Base-by-base conservation (phyloP, 805 yeast species). In the Barnettozyma botsteinii region DNA sequence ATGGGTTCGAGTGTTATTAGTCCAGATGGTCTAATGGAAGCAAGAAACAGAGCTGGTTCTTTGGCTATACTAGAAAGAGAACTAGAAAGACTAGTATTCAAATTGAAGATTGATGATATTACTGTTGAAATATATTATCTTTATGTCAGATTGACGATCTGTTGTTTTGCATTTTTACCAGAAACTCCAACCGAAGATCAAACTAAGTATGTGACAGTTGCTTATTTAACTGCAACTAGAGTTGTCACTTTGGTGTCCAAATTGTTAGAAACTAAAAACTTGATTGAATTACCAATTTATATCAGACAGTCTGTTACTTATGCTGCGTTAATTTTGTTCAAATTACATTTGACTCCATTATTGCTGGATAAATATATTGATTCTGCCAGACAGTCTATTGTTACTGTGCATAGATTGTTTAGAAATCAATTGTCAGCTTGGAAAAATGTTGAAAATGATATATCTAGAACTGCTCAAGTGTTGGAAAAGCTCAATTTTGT, bases 381-480 rank as follows among this genome's bases (percentile, higher is more conserved):
- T 53, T 82, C 94, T 23, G 89, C 96, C 1, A 73, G 97, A 49
- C 96, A 89, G 60, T 84, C 94, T 4, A 85, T 89, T 52, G 96
- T 89, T 12, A 89, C 96, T 0, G 94, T 87, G 3, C 96, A 89
- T 60, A 70, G 96, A 56, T 65, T 88, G 33, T 85, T 78, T 58
- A 72, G 96, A 61, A 89, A 89, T 56, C 88, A 91, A 61, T 67
- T 87, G 28, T 81, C 93, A 4, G 89, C 95, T 7, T 89, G 97
- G 97, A 81, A 85, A 48, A 60, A 60, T 36, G 84, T 88, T 29
- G 86, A 86, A 45, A 88, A 86, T 62, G 97, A 89, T 61, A 83
- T 89, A 24, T 81, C 94, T 2, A 72, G 97, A 59, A 85, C 94
- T 1, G 96, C 97, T 2, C 86, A 85, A 47, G 91, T 88, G 8